Conservation (phyloP, 176 grass and related monocot genomes). For the Panicum miliaceum region DNA sequence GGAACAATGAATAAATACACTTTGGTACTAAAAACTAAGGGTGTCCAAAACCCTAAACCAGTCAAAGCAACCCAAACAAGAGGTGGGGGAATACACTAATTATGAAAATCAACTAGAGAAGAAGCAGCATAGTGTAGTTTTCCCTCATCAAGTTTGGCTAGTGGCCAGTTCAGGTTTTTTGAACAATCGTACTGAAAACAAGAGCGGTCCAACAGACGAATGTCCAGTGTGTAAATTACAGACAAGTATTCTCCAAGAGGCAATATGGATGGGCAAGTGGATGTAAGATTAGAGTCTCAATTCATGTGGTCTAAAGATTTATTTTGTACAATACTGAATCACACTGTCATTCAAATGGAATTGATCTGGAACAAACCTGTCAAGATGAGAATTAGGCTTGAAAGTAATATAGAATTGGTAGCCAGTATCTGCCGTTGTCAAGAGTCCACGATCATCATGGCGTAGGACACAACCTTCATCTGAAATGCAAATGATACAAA, state of each 20-base stretch:
- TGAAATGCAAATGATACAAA: constrained; percentile 61
- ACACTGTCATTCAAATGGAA: constrained; percentile 23
- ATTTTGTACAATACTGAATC: constrained; percentile 13
- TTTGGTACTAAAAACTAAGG: not conserved
- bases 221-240: not conserved
- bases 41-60: no score
- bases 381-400: constrained; percentile 73
- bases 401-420: constrained; percentile 99
- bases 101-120: no score
- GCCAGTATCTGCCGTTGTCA: constrained; percentile 94
- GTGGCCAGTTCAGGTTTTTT: no score
- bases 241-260: not conserved
- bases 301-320: not conserved
- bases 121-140: no score
- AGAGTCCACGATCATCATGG: constrained; percentile 83
- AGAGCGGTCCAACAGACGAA: not conserved
- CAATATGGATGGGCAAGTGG: not conserved
- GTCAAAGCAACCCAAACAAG: no score
- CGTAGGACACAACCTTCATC: constrained; percentile 81
- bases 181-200: not conserved
- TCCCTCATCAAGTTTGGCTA: no score
- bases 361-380: constrained; percentile 61
- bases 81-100: no score
- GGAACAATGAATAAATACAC: not conserved
- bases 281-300: not conserved